Conservation (phyloP, 192 early-diverging fungal species). For the Podila epigama region DNA sequence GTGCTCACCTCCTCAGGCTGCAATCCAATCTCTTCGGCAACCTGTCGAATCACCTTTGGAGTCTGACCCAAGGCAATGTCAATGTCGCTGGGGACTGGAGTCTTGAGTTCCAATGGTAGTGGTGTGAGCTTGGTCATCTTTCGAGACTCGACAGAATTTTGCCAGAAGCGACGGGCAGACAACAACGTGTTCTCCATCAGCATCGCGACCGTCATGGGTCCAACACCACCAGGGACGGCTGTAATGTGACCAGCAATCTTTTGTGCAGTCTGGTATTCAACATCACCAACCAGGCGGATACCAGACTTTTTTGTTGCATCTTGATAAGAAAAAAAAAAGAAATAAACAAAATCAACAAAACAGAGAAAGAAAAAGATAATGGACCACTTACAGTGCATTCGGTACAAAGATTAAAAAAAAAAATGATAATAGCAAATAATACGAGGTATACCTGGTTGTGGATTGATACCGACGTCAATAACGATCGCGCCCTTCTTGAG, state of each 20-base stretch:
- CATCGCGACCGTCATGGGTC: constrained; percentile 99
- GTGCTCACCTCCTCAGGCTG: constrained; percentile 63
- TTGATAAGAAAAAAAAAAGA: background rate
- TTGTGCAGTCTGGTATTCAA: constrained; percentile 78
- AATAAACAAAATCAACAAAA: background rate
- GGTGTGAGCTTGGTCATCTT: constrained; percentile 56
- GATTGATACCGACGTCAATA: constrained; percentile 98
- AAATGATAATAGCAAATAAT: background rate
- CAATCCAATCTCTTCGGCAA: constrained; percentile 90
- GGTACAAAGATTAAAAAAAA: background rate
- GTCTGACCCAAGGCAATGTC: constrained; percentile 90
- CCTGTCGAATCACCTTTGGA: constrained; percentile 81
- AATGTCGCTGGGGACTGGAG: constrained; percentile 94
- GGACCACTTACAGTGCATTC: too few relatives aligned
- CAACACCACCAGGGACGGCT: constrained; percentile 98
- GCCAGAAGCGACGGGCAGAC: constrained; percentile 78
- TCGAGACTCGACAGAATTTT: constrained; percentile 47
- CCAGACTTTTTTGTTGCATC: constrained; percentile 93
- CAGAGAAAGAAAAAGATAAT: too few relatives aligned
- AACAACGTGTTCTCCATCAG: constrained; percentile 88
- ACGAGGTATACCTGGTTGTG: constrained; percentile 62
- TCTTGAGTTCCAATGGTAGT: constrained; percentile 68
- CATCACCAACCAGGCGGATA: constrained; percentile 92
- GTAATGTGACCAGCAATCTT: constrained; percentile 85
- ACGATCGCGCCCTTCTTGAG: constrained; percentile 92